These are phyloP conservation scores for Colletotrichum liriopes DNA, from an alignment of 2,329 filamentous ascomycete genomes.

Conservation along the genomic window DNA sequence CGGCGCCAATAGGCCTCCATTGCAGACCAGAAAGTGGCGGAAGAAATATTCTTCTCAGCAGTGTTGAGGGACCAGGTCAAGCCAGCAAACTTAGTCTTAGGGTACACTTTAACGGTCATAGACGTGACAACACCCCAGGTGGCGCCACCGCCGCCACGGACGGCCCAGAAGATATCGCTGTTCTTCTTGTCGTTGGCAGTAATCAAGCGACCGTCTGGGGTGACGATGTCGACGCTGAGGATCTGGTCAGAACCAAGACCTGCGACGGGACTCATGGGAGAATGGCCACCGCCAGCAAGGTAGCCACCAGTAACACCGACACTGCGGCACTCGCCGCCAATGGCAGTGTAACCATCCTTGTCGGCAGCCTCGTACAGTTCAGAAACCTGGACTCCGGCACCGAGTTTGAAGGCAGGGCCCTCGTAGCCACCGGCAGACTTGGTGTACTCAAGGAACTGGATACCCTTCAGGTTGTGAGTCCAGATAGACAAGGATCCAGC, in stretches of 20 bases:
- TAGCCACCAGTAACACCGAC: slow-evolving; percentile 51
- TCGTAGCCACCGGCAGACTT: slow-evolving; percentile 49
- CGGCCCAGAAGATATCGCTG: slow-evolving; percentile 65
- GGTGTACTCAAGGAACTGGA: slow-evolving; percentile 47
- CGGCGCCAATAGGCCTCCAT: slow-evolving; percentile 51
- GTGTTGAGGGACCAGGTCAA: slow-evolving; percentile 51
- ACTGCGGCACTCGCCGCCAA: slow-evolving; percentile 67
- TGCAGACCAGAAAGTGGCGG: slow-evolving; percentile 53
- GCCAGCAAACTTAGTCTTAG: slow-evolving; percentile 52
- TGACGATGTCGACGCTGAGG: slow-evolving; percentile 65
- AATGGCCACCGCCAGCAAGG: slow-evolving; percentile 63
- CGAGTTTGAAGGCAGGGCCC: slow-evolving; percentile 69
- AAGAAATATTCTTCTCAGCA: slow-evolving; percentile 46
- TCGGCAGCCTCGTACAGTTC: slow-evolving; percentile 68
- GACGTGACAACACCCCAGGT: slow-evolving; percentile 62
- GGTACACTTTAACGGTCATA: slow-evolving; percentile 54
- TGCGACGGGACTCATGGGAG: slow-evolving; percentile 60
- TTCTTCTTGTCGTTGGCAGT: slow-evolving; percentile 59
- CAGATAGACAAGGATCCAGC: slow-evolving; percentile 64
- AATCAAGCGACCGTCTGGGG: slow-evolving; percentile 59
- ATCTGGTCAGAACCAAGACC: slow-evolving; percentile 64
- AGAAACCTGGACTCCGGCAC: slow-evolving; percentile 67
- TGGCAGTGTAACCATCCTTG: slow-evolving; percentile 61
- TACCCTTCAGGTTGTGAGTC: slow-evolving; percentile 62
- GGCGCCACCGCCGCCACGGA: slow-evolving; percentile 62